phyloP scores from a whole-genome alignment of 164 flowering plant species.

The Saururus chinensis region DNA sequence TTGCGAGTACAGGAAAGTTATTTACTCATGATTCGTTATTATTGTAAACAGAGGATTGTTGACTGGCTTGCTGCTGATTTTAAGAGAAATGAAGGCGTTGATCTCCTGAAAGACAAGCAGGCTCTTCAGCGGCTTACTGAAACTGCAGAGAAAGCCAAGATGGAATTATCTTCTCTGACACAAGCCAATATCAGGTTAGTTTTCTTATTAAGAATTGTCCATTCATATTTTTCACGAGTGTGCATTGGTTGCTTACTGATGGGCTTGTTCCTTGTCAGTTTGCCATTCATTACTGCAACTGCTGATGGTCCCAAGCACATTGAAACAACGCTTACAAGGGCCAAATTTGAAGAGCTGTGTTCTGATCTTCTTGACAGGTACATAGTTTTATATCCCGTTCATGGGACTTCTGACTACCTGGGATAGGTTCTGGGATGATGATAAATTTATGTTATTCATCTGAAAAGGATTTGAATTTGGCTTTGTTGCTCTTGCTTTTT shows the following conservation, averaged over 20 bases:
- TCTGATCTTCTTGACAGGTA: constrained; percentile 77
- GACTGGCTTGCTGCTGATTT: constrained; percentile 69
- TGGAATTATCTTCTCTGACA: constrained; percentile 49
- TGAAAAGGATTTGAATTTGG: background rate
- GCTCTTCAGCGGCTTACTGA: constrained; percentile 49
- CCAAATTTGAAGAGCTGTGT: constrained; percentile 79
- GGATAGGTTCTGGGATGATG: too few species aligned
- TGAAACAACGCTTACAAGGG: constrained; percentile 72
- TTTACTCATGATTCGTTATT: background rate
- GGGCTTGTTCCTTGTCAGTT: constrained; percentile 21
- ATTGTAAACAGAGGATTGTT: constrained; percentile 34
- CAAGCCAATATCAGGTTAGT: constrained; percentile 35
- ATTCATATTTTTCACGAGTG: background rate
- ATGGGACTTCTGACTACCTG: background rate
- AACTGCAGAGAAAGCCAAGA: constrained; percentile 49
- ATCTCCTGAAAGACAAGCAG: constrained; percentile 63
- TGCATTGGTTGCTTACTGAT: background rate
- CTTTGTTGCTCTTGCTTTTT: background rate
- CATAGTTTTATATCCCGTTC: background rate
- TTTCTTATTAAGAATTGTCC: background rate
- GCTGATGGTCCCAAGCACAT: constrained; percentile 84
- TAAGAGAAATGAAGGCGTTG: constrained; percentile 74
- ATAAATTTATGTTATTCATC: too few species aligned
- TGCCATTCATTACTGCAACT: constrained; percentile 81
- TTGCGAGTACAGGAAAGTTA: background rate